Evolutionary conservation across 345 rosid genomes (phyloP), one percentile per base, ranked within the genome.

Genomic region (Eucalyptus curtisii): DNA sequence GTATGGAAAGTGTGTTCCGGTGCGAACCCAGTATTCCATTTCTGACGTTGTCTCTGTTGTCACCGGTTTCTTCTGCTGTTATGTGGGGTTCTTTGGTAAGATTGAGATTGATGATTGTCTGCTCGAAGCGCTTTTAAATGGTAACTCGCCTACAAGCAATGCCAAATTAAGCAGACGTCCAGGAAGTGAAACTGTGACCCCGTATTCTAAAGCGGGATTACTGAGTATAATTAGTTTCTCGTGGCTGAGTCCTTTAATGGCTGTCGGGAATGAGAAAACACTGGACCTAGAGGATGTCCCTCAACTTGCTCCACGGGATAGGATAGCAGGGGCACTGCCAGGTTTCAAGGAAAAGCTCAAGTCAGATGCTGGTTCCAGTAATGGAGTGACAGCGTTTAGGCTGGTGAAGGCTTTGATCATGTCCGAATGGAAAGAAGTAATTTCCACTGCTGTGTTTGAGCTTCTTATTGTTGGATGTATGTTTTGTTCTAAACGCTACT

Each of bases 201-300:
- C 93, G 64, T 94, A 92, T 86, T 91, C 95, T 8, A 92, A 87
- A 82, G 95, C 93, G 68, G 90, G 95, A 30, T 47, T 92, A 84
- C 91, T 94, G 47, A 88, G 95, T 86, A 87, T 92, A 81, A 88
- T 93, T 52, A 92, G 95, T 87, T 94, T 95, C 94, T 92, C 95
- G 79, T 95, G 97, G 97, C 89, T 94, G 93, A 88, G 94, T 90
- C 91, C 95, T 89, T 89, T 95, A 20, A 95, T 95, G 86, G 94
- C 92, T 64, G 61, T 87, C 66, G 95, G 97, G 85, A 93, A 94
- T 86, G 93, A 88, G 92, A 95, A 95, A 89, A 86, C 90, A 44
- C 88, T 95, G 87, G 95, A 94, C 91, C 92, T 92, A 14, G 96
- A 94, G 89, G 96, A 94, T 90, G 95, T 94, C 88, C 97, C 97